Evolutionary conservation across 768 basidiomycete genomes (phyloP).

Genomic region (Boletus insuetus): DNA sequence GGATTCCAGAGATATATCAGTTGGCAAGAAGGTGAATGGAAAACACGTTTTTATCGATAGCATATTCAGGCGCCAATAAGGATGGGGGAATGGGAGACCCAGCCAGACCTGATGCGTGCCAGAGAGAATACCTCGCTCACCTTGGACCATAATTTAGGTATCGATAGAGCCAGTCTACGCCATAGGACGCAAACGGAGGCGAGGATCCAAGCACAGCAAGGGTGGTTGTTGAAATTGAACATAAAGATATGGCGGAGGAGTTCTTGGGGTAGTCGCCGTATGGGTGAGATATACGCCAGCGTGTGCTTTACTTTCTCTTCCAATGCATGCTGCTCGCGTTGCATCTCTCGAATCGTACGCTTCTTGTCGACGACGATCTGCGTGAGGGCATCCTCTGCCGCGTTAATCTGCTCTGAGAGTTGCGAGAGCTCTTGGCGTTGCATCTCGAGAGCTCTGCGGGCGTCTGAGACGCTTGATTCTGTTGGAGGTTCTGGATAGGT

Average conservation of each 20-base stretch:
- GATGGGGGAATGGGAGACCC: slow-evolving; percentile 3
- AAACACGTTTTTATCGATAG: slow-evolving; percentile 17
- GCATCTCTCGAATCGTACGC: slow-evolving; percentile 52
- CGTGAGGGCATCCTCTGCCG: slow-evolving; percentile 54
- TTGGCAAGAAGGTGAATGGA: background rate
- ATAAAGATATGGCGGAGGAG: slow-evolving; percentile 72
- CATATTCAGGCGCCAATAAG: slow-evolving; percentile 16
- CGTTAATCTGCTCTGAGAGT: slow-evolving; percentile 47
- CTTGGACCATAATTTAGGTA: slow-evolving; percentile 77
- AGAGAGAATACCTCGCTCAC: slow-evolving; percentile 38
- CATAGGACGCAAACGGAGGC: slow-evolving; percentile 66
- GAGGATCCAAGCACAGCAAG: slow-evolving; percentile 76
- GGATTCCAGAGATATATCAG: background rate
- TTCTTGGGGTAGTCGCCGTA: slow-evolving; percentile 68
- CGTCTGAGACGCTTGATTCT: slow-evolving; percentile 46
- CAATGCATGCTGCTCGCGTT: slow-evolving; percentile 45
- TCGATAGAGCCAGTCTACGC: slow-evolving; percentile 61
- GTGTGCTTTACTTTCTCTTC: slow-evolving; percentile 49
- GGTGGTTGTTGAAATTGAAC: slow-evolving; percentile 64
- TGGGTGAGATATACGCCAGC: slow-evolving; percentile 68
- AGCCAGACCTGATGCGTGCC: background rate
- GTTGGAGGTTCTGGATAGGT: slow-evolving; percentile 60
- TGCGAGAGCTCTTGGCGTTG: slow-evolving; percentile 25
- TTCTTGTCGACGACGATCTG: slow-evolving; percentile 56
- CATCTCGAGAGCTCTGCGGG: slow-evolving; percentile 43